Conservation (phyloP, 495 filamentous ascomycete genomes). For the Aspergillus hancockii region DNA sequence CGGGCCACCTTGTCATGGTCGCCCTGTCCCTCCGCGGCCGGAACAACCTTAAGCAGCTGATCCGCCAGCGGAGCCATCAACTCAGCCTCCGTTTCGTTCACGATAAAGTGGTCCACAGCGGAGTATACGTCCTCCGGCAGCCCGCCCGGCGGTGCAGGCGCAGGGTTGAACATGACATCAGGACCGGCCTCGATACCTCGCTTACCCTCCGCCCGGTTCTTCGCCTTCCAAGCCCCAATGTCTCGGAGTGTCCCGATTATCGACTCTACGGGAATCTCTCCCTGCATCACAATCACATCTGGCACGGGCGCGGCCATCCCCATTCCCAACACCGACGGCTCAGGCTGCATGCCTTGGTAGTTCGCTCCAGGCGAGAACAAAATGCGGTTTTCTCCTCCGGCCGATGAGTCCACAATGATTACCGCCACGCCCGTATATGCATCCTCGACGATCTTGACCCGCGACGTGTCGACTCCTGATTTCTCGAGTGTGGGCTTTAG, state of each 20-base stretch:
- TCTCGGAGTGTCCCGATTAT: constrained; percentile 63
- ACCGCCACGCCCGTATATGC: constrained; percentile 76
- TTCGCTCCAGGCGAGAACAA: constrained; percentile 82
- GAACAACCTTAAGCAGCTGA: constrained; percentile 31
- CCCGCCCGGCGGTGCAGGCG: constrained; percentile 65
- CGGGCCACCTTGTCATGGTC: constrained; percentile 50
- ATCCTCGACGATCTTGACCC: constrained; percentile 48
- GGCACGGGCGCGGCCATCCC: constrained; percentile 43
- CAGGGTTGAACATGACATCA: constrained; percentile 79
- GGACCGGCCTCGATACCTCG: constrained; percentile 43
- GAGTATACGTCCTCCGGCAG: constrained; percentile 68
- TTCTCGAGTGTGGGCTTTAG: constrained; percentile 48
- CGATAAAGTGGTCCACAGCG: constrained; percentile 74
- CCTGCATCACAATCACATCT: constrained; percentile 79
- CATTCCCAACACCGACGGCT: constrained; percentile 41
- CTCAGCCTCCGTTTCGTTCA: constrained; percentile 90
- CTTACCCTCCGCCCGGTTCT: constrained; percentile 50
- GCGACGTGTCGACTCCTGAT: constrained; percentile 63
- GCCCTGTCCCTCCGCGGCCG: constrained; percentile 48
- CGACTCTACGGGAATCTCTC: constrained; percentile 78
- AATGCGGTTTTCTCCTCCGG: constrained; percentile 84
- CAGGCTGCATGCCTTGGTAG: constrained; percentile 49
- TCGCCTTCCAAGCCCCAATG: constrained; percentile 33
- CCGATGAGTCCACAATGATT: constrained; percentile 78
- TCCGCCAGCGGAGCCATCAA: constrained; percentile 57